Conservation (phyloP, 2,329 filamentous ascomycete species). For the Lachnellula hyalina region DNA sequence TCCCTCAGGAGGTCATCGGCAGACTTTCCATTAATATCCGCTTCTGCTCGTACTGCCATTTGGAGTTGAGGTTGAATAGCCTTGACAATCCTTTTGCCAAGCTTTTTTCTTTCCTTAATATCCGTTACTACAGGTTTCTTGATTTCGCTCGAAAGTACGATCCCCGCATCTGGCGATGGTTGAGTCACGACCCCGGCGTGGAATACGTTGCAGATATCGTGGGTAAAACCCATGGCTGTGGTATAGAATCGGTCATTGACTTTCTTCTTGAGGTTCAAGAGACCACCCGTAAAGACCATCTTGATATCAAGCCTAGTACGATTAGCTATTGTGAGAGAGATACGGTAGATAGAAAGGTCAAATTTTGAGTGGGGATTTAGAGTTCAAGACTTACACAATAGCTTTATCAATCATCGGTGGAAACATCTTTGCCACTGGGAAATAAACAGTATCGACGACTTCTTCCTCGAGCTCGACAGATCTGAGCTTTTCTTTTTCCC, state of each 20-base stretch:
- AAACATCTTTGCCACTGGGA: constrained; percentile 75
- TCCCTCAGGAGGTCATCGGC: constrained; percentile 67
- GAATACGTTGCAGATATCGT: constrained; percentile 52
- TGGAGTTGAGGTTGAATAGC: constrained; percentile 74
- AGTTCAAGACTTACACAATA: constrained; percentile 58
- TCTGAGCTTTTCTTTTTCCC: constrained; percentile 73
- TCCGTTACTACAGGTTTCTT: constrained; percentile 44
- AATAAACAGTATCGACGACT: constrained; percentile 86
- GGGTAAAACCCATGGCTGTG: constrained; percentile 51
- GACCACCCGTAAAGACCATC: constrained; percentile 49
- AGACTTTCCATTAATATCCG: constrained; percentile 68
- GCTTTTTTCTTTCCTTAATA: constrained; percentile 72
- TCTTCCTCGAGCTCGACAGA: constrained; percentile 70
- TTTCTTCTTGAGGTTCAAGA: constrained; percentile 45
- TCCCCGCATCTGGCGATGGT: constrained; percentile 15
- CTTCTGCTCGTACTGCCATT: constrained; percentile 70
- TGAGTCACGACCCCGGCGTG: constrained; percentile 40
- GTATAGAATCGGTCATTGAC: constrained; percentile 53
- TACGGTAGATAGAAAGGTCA: not conserved
- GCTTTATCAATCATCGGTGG: constrained; percentile 76
- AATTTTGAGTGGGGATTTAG: not conserved
- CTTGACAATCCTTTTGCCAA: constrained; percentile 88
- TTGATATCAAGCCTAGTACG: constrained; percentile 55
- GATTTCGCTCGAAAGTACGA: constrained; percentile 29
- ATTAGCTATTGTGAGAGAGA: constrained; percentile 35